phyloP scores from a whole-genome alignment of 495 filamentous ascomycete genomes.

The Penicillium argentinense region DNA sequence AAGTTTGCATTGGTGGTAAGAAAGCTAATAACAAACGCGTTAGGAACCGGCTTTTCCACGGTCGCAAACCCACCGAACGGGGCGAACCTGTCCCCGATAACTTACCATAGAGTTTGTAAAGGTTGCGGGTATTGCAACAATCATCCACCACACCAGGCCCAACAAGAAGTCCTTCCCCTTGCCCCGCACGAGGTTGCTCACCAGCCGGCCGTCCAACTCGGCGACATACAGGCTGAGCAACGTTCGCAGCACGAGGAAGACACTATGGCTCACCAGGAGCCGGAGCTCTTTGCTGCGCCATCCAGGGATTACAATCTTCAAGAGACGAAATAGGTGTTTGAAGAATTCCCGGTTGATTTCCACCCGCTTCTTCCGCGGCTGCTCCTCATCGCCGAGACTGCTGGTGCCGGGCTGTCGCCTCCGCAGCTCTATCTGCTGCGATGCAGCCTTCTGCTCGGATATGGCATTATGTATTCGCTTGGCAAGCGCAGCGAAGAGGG shows the following conservation, averaged over 20 bases:
- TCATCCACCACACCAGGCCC: constrained; percentile 97
- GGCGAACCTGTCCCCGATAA: not conserved
- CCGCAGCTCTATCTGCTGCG: constrained; percentile 67
- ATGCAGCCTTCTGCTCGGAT: constrained; percentile 87
- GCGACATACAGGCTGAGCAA: constrained; percentile 93
- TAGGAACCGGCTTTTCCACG: constrained; percentile 8
- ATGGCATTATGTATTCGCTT: constrained; percentile 91
- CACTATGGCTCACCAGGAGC: constrained; percentile 80
- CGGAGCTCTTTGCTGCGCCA: constrained; percentile 86
- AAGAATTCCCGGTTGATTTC: constrained; percentile 97
- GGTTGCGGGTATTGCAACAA: constrained; percentile 93
- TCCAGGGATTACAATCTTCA: constrained; percentile 86
- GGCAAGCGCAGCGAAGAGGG: constrained; percentile 83
- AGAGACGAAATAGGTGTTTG: constrained; percentile 71
- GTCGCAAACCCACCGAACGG: constrained; percentile 7
- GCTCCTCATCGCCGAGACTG: constrained; percentile 44
- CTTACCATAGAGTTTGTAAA: constrained; percentile 98
- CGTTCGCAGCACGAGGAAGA: constrained; percentile 84
- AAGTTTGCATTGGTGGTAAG: constrained; percentile 94
- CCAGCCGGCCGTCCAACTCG: constrained; percentile 88
- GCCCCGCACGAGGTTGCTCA: constrained; percentile 86
- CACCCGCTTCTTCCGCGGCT: constrained; percentile 70
- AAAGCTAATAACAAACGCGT: constrained; percentile 56
- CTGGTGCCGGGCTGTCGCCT: constrained; percentile 53
- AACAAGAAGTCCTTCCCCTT: constrained; percentile 88